Percentiles rank a stretch among this genome's conserved stretches.
These are phyloP conservation scores for Wickerhamomyces silvicola DNA, from an alignment of 805 yeast species.

Conservation along the genomic window DNA sequence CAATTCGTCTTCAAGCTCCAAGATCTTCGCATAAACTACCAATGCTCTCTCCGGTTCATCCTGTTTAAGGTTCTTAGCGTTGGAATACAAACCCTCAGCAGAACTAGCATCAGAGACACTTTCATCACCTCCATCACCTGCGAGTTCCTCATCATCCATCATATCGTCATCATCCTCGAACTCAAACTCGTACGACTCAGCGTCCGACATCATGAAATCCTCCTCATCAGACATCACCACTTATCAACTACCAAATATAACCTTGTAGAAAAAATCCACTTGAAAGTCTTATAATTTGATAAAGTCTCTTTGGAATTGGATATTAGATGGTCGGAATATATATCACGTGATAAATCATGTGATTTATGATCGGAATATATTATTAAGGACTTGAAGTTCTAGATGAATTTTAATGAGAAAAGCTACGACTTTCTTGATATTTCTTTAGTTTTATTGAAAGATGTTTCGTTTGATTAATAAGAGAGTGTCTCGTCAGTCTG, in stretches of 20 bases:
- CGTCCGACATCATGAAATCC: slow-evolving; percentile 25
- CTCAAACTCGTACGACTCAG: slow-evolving; percentile 23
- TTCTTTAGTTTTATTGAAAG: too few species aligned
- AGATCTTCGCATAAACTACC: slow-evolving; percentile 8
- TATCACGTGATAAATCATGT: not conserved
- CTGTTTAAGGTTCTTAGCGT: slow-evolving; percentile 18
- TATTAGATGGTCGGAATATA: too few species aligned
- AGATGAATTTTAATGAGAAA: not conserved
- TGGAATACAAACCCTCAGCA: slow-evolving; percentile 24
- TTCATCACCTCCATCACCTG: slow-evolving; percentile 5
- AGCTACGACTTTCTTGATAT: too few species aligned
- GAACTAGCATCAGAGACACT: slow-evolving; percentile 26
- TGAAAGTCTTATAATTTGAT: not conserved
- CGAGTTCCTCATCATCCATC: slow-evolving; percentile 21
- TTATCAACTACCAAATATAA: too few species aligned
- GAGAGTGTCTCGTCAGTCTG: too few species aligned
- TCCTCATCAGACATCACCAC: slow-evolving; percentile 23
- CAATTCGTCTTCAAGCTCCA: slow-evolving; percentile 31
- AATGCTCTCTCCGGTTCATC: slow-evolving; percentile 19
- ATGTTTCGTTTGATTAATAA: too few species aligned
- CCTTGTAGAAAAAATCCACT: too few species aligned
- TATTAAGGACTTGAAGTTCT: not conserved
- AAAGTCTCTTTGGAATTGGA: too few species aligned
- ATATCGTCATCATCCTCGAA: slow-evolving; percentile 14
- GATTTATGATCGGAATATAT: not conserved